A percentile compares a stretch with the other conserved stretches of the same genome.
phyloP scores from a whole-genome alignment of 2,329 filamentous ascomycete genomes.

The Colletotrichum lupini region DNA sequence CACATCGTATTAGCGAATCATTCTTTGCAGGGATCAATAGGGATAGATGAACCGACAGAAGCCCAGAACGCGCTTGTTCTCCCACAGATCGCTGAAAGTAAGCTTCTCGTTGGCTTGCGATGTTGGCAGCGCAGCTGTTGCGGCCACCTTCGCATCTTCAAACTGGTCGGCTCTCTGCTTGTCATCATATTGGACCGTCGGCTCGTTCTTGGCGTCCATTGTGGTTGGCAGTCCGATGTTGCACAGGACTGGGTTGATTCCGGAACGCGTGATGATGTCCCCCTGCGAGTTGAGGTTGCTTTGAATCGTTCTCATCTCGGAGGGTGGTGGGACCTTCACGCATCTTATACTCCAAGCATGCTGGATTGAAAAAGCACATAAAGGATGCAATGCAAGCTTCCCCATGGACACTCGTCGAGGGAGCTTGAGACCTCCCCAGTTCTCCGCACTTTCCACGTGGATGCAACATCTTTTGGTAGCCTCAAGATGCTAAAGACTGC shows the following conservation, averaged over 20 bases:
- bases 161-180: conserved; percentile 10
- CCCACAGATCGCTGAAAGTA: conserved; percentile 10
- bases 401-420: conserved; percentile 4
- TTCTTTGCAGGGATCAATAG: not conserved
- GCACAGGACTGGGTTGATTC: not conserved
- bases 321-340: conserved; percentile 8
- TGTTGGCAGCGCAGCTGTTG: conserved; percentile 4
- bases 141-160: conserved; percentile 8
- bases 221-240: not conserved
- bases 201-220: conserved; percentile 9
- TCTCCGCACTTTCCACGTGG: conserved; percentile 27
- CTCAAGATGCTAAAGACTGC: conserved; percentile 15
- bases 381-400: not conserved
- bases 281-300: not conserved
- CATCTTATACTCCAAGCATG: conserved; percentile 8
- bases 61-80: conserved; percentile 25
- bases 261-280: not conserved
- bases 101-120: conserved; percentile 21
- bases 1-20: not conserved
- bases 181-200: conserved; percentile 6
- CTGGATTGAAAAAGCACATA: not conserved
- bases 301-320: too few relatives aligned
- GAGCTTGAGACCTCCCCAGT: not conserved
- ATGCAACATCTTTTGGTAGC: not conserved
- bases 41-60: conserved; percentile 23